These are phyloP conservation scores for Pichia membranifaciens DNA, from an alignment of 805 yeast species.

Conservation along the genomic window DNA sequence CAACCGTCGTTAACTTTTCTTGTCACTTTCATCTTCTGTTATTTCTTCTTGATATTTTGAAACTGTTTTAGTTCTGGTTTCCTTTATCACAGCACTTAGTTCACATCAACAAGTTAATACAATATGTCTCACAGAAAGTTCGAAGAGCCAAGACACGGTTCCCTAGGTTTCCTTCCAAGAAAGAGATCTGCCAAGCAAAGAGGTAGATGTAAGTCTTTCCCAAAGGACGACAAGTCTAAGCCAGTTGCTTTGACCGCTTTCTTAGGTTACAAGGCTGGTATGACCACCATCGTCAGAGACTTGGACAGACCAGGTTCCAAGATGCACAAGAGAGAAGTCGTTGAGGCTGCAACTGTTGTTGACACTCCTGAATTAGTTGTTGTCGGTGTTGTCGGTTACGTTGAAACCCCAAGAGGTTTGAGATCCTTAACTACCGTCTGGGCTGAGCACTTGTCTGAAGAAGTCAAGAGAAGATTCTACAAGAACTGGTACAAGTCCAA, in stretches of 20 bases:
- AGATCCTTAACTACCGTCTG: conserved; percentile 99
- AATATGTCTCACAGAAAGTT: conserved; percentile 99
- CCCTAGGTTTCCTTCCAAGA: conserved; percentile 99
- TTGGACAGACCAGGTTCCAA: conserved; percentile 99
- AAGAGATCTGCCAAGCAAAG: conserved; percentile 98
- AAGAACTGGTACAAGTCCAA: conserved; percentile 99
- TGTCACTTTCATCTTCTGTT: too few species aligned
- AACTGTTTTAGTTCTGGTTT: too few species aligned
- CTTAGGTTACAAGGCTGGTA: conserved; percentile 99
- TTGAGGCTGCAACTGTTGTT: conserved; percentile 98
- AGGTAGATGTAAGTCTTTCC: conserved; percentile 99
- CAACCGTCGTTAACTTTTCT: too few species aligned
- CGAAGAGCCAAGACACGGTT: conserved; percentile 99
- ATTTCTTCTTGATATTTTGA: too few species aligned
- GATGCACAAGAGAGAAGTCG: conserved; percentile 99
- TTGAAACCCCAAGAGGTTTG: conserved; percentile 99
- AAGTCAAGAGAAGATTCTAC: conserved; percentile 99
- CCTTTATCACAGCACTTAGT: conserved; percentile 8
- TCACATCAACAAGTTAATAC: conserved; percentile 8
- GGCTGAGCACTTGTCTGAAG: conserved; percentile 99
- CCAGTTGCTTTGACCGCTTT: conserved; percentile 98
- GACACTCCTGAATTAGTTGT: conserved; percentile 99
- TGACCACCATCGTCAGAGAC: conserved; percentile 99
- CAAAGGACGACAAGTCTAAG: conserved; percentile 96
- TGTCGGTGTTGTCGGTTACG: conserved; percentile 99